These are phyloP conservation scores for Diplosphaera chodatii DNA, from an alignment of 139 green algal genomes.

Conservation along the genomic window DNA sequence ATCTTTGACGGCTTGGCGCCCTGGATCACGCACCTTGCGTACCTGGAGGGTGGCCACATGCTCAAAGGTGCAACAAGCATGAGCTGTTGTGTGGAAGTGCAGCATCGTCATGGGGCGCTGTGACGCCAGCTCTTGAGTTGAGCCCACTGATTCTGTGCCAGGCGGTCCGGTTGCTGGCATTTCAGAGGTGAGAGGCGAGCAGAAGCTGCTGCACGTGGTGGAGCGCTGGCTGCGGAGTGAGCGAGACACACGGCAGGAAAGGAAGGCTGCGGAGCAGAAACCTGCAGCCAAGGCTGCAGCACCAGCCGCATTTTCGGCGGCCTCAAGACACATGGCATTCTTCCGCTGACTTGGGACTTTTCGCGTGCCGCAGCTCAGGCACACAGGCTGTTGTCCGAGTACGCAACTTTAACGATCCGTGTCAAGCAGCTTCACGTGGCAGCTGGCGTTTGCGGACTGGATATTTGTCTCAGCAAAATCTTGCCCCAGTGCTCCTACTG, in stretches of 20 bases:
- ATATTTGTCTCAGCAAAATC: too few relatives aligned
- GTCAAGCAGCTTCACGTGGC: too few relatives aligned
- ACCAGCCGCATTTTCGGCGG: conserved; percentile 39
- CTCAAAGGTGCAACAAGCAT: conserved; percentile 41
- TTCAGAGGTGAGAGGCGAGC: conserved; percentile 23
- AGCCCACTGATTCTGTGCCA: too few relatives aligned
- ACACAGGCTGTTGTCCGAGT: too few relatives aligned
- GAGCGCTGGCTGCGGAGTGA: conserved; percentile 78
- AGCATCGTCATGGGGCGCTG: too few relatives aligned
- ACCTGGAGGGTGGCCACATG: conserved; percentile 68
- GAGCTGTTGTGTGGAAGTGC: too few relatives aligned
- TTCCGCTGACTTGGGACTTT: too few relatives aligned
- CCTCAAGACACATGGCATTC: conserved; percentile 73
- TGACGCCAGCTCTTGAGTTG: too few relatives aligned
- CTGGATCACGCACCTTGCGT: conserved; percentile 82
- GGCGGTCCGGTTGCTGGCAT: conserved; percentile 27
- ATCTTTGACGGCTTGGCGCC: conserved; percentile 95
- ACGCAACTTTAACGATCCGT: too few relatives aligned
- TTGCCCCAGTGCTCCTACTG: too few relatives aligned
- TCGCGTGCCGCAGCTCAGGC: too few relatives aligned
- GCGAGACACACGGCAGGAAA: conserved; percentile 21
- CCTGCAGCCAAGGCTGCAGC: conserved; percentile 3
- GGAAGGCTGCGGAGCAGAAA: background rate
- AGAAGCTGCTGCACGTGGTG: conserved; percentile 72
- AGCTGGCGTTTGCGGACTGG: too few relatives aligned